Base-by-base conservation (phyloP, 2,329 filamentous ascomycete genomes). In the Trichoderma arundinaceum region DNA sequence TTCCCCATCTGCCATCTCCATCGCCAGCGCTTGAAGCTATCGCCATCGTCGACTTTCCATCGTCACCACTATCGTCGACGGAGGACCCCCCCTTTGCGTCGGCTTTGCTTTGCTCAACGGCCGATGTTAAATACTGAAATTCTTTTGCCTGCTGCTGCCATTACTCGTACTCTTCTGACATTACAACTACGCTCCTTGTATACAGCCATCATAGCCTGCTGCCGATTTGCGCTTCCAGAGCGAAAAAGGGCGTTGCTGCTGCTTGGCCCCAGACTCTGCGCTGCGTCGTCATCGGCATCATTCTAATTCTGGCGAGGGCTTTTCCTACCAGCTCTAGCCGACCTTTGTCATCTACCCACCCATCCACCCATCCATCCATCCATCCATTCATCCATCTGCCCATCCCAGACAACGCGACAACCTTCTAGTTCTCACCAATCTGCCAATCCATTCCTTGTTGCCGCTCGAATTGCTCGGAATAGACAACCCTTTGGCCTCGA, bases 241-340 rank as follows among this genome's bases (percentile, higher is more conserved):
- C n/a, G n/a, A n/a, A n/a, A n/a, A n/a, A n/a, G n/a, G n/a, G 46
- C 46, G 46, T 22, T 28, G 46, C 17, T 10, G 44, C 44, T 22
- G 44, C 44, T 48, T 48, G n/a, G n/a, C 44, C 44, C 44, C 44
- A 53, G 33, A 39, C 51, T 39, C 51, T 39, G 51, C 51, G 48
- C 48, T 12, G 59, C 48, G 38, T 62, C 58, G 56, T 44, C 63
- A 60, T 46, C 59, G 39, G 52, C 53, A 49, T 53, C 54, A 46
- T 64, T 51, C 54, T n/a, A n/a, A n/a, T n/a, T 64, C 49, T 57
- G 48, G 46, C 62, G 62, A 65, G n/a, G 62, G 62, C 64, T 65
- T 60, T 65, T 65, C 64, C 60, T 54, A 39, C 60, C 60, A 63
- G 41, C 60, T 54, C 60, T 54, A 64, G 19, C 39, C 61, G 53